A percentile compares a stretch with the other conserved stretches of the same genome.
Conservation (phyloP, 2,329 filamentous ascomycete species). For the Paramyrothecium sp. region DNA sequence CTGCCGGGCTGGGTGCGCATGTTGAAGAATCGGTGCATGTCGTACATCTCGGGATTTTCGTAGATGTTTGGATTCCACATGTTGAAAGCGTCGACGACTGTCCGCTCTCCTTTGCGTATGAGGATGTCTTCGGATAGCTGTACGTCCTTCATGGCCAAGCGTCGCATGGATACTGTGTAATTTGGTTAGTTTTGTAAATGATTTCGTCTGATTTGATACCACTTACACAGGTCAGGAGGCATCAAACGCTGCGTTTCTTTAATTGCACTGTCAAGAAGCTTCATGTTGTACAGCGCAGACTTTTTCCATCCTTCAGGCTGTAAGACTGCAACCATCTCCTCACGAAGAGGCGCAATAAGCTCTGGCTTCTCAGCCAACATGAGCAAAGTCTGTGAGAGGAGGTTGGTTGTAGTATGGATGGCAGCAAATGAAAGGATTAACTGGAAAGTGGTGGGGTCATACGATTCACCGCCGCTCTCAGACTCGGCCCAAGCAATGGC, state of each 20-base stretch:
- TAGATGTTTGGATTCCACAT: slow-evolving; percentile 21
- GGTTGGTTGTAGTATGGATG: slow-evolving; percentile 50
- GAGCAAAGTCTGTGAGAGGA: slow-evolving; percentile 10
- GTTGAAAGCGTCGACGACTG: slow-evolving; percentile 12
- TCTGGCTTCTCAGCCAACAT: slow-evolving; percentile 37
- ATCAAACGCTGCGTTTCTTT: slow-evolving; percentile 10
- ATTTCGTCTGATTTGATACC: neutral
- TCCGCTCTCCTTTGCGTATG: slow-evolving; percentile 17
- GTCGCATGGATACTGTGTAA: neutral
- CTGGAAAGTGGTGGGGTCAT: slow-evolving; percentile 12
- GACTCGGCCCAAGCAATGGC: slow-evolving; percentile 55
- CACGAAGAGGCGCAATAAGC: slow-evolving; percentile 34
- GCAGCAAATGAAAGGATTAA: slow-evolving; percentile 39
- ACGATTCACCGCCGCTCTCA: slow-evolving; percentile 26
- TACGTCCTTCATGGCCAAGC: slow-evolving; percentile 6
- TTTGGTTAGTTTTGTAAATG: neutral
- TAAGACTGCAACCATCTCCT: slow-evolving; percentile 31
- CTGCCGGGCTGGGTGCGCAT: slow-evolving; percentile 20
- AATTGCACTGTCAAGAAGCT: slow-evolving; percentile 7
- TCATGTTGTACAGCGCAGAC: slow-evolving; percentile 24
- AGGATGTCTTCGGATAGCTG: slow-evolving; percentile 13
- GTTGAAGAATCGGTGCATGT: slow-evolving; percentile 24
- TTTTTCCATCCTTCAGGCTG: slow-evolving; percentile 35
- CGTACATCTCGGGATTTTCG: slow-evolving; percentile 19
- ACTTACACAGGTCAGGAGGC: neutral